phyloP scores from a whole-genome alignment of 805 yeast species.

The Sugiyamaella americana region DNA sequence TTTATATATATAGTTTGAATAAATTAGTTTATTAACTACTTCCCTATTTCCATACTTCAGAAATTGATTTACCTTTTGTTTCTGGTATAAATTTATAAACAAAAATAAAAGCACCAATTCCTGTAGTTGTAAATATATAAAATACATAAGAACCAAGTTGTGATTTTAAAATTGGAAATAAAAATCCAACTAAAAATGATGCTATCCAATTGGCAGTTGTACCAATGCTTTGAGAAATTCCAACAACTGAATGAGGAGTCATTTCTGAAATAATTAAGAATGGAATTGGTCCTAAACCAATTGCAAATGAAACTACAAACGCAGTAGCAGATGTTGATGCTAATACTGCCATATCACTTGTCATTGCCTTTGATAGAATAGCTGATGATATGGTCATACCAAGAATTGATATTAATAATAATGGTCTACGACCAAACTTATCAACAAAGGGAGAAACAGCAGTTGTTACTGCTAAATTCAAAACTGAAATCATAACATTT shows the following conservation, averaged over 20 bases:
- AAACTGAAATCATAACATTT: constrained; percentile 68
- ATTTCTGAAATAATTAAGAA: constrained; percentile 82
- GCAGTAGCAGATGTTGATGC: constrained; percentile 50
- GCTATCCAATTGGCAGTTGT: constrained; percentile 88
- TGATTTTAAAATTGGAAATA: constrained; percentile 68
- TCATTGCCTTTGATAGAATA: constrained; percentile 61
- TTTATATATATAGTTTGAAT: too few species aligned
- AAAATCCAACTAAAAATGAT: constrained; percentile 66
- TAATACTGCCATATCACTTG: constrained; percentile 8
- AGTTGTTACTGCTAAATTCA: constrained; percentile 70
- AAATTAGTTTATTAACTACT: too few species aligned
- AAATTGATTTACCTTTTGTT: constrained; percentile 51
- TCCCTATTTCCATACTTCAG: background rate
- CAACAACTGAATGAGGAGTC: constrained; percentile 73
- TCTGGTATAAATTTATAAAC: constrained; percentile 56
- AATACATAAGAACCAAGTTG: constrained; percentile 74
- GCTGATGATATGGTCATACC: constrained; percentile 64
- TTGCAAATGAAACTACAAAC: constrained; percentile 80
- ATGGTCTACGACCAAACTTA: constrained; percentile 63
- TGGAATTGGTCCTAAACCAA: constrained; percentile 95
- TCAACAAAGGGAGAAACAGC: constrained; percentile 74
- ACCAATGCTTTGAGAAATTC: constrained; percentile 89
- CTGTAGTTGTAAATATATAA: constrained; percentile 44
- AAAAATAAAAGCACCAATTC: constrained; percentile 34
- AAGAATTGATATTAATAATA: constrained; percentile 57